A percentile compares a stretch with the other conserved stretches of the same genome.
These are phyloP conservation scores for Hyphopichia khmerensis DNA, from an alignment of 1,139 yeast genomes.

Conservation along the genomic window DNA sequence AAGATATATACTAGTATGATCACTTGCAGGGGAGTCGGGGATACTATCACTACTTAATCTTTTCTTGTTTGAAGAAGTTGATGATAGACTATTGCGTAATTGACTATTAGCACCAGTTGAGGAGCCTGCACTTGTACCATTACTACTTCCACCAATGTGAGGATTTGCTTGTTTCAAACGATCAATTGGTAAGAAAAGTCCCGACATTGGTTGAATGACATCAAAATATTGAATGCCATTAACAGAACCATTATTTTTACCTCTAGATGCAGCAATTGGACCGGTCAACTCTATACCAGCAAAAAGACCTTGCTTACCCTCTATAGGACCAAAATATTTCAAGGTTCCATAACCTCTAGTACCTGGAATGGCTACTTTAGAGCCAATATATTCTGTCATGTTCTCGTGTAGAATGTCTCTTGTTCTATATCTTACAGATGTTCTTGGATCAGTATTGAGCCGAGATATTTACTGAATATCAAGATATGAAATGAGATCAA, in stretches of 20 bases:
- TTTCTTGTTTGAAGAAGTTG: not conserved
- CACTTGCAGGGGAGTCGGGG: conserved; percentile 1
- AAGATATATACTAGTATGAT: not conserved
- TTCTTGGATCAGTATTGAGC: too few relatives aligned
- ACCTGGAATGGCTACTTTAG: conserved; percentile 43
- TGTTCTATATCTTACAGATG: too few relatives aligned
- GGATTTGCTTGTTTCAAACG: conserved; percentile 50
- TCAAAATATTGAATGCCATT: conserved; percentile 44
- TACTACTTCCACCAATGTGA: conserved; percentile 13
- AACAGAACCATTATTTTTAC: conserved; percentile 46
- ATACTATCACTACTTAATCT: conserved; percentile 2
- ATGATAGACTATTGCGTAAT: not conserved
- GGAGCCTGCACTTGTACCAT: too few relatives aligned
- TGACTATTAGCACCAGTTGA: conserved; percentile 2
- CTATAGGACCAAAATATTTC: conserved; percentile 71
- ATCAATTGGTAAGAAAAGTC: conserved; percentile 71
- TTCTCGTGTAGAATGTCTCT: too few relatives aligned
- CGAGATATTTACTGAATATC: too few relatives aligned
- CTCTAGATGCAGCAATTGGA: conserved; percentile 48
- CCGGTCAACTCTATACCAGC: conserved; percentile 86
- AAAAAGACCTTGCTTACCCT: conserved; percentile 71
- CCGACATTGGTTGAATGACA: conserved; percentile 63
- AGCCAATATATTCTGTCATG: conserved; percentile 29
- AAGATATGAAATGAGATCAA: too few relatives aligned
- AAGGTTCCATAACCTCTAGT: conserved; percentile 58